Evolutionary conservation across 2,329 filamentous ascomycete species (phyloP).

Genomic region (Colletotrichum lupini): DNA sequence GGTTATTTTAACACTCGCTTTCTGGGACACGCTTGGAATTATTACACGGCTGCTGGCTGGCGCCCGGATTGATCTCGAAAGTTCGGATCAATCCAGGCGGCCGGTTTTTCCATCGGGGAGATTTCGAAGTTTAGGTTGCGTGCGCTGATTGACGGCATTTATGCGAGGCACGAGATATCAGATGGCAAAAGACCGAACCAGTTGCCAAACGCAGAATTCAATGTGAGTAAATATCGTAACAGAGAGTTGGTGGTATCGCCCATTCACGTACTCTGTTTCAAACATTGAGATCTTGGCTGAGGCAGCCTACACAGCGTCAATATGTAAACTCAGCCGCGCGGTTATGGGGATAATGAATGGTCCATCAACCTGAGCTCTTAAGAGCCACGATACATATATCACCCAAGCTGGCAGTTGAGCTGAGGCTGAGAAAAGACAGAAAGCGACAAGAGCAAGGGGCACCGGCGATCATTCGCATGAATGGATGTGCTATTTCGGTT

Average conservation of each 20-base stretch:
- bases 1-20: constrained; percentile 1
- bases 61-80: not conserved
- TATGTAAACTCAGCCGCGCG: not conserved
- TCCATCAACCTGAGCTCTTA: not conserved
- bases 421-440: not conserved
- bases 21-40: not conserved
- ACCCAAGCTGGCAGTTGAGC: not conserved
- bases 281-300: not conserved
- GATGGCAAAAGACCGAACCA: not conserved
- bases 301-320: not conserved
- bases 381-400: not conserved
- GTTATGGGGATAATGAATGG: not conserved
- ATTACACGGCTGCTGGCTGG: not conserved
- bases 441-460: not conserved
- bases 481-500: not conserved
- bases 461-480: not conserved
- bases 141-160: not conserved
- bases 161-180: not conserved
- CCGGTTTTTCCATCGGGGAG: not conserved
- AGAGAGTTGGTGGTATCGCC: not conserved
- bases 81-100: not conserved
- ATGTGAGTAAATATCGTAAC: not conserved
- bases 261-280: not conserved
- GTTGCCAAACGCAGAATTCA: not conserved
- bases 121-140: not conserved